These are phyloP conservation scores for Xylaria arbuscula DNA, from an alignment of 2,329 filamentous ascomycete species.

Conservation along the genomic window DNA sequence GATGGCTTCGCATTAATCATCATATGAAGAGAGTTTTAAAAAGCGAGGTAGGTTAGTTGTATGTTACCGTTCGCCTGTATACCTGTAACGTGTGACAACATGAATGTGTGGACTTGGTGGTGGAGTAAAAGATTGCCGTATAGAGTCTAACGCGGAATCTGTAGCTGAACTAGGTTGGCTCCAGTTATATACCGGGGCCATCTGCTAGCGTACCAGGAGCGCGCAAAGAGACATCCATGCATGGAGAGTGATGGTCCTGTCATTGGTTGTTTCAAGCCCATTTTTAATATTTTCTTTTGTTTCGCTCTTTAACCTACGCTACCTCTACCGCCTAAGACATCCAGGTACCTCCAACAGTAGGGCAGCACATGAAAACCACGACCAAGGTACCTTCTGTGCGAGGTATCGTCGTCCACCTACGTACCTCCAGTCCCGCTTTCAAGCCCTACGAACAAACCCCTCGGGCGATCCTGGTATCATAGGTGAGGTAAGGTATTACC, in stretches of 20 bases:
- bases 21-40: not conserved
- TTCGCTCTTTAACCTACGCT: not conserved
- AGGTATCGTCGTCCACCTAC: not conserved
- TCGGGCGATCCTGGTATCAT: constrained; percentile 6
- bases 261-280: constrained; percentile 16
- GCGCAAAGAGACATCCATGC: not conserved
- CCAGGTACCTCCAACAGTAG: not conserved
- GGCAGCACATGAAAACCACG: not conserved
- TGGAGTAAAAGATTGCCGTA: constrained; percentile 13
- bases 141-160: not conserved
- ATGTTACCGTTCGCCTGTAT: not conserved
- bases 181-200: constrained; percentile 10
- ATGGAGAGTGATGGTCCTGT: not conserved
- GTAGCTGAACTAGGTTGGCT: constrained; percentile 13
- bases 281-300: not conserved
- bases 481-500: not conserved
- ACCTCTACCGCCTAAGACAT: not conserved
- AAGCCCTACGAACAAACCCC: constrained; percentile 30
- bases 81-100: constrained; percentile 20
- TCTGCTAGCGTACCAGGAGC: not conserved
- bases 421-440: constrained; percentile 12
- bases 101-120: too few relatives aligned
- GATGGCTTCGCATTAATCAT: constrained; percentile 15
- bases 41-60: not conserved
- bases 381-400: not conserved